Evolutionary conservation across 2,329 filamentous ascomycete species (phyloP).

Genomic region (Penicillium griseofulvum): DNA sequence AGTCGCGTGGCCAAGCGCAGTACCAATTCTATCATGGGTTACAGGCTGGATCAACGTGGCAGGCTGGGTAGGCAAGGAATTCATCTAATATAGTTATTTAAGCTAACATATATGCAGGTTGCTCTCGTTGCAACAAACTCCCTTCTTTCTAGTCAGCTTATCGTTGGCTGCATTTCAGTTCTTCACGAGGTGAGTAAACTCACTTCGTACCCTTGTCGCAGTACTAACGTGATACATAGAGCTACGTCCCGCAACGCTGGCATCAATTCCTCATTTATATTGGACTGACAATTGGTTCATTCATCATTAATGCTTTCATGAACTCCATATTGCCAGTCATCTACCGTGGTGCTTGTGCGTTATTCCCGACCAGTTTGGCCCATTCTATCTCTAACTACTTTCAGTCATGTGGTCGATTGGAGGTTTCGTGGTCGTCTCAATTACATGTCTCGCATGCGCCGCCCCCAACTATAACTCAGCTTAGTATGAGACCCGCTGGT

Average conservation of each 20-base stretch:
- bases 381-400: neutral
- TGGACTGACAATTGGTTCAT: constrained; percentile 58
- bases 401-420: constrained; percentile 64
- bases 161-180: constrained; percentile 63
- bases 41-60: constrained; percentile 69
- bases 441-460: constrained; percentile 64
- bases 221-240: constrained; percentile 10
- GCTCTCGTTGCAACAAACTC: constrained; percentile 66
- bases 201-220: neutral
- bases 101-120: constrained; percentile 30
- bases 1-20: constrained; percentile 59
- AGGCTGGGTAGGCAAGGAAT: constrained; percentile 56
- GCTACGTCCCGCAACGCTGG: constrained; percentile 59
- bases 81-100: neutral
- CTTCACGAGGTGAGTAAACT: constrained; percentile 48
- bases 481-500: constrained; percentile 40
- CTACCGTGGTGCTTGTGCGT: constrained; percentile 60
- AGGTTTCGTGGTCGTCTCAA: constrained; percentile 67
- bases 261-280: constrained; percentile 73
- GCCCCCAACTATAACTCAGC: constrained; percentile 64
- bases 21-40: constrained; percentile 63
- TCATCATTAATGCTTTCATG: constrained; percentile 64
- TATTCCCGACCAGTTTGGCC: neutral
- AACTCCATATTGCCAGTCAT: constrained; percentile 62
- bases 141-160: constrained; percentile 64